Percentiles rank a stretch among this genome's conserved stretches.
These are phyloP conservation scores for Stromatinia cepivora DNA, from an alignment of 2,329 filamentous ascomycete species.

Conservation along the genomic window DNA sequence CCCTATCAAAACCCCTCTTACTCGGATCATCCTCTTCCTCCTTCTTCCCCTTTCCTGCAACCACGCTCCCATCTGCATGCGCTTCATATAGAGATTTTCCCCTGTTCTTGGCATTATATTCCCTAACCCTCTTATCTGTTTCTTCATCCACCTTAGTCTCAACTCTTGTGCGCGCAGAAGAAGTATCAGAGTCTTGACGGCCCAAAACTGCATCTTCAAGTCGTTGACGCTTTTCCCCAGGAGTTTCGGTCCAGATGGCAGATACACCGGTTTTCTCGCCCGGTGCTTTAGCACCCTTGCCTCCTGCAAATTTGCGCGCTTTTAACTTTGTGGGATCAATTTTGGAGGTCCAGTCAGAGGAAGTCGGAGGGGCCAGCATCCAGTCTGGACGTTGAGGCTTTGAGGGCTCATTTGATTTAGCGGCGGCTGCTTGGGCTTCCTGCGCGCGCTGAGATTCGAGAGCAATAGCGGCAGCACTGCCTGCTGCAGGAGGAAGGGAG, in stretches of 20 bases:
- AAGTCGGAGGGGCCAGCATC: slow-evolving; percentile 72
- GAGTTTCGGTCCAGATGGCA: slow-evolving; percentile 84
- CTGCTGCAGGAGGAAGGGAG: slow-evolving; percentile 52
- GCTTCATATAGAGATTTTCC: slow-evolving; percentile 59
- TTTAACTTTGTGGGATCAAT: slow-evolving; percentile 82
- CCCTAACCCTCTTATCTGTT: slow-evolving; percentile 52
- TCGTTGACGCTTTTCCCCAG: slow-evolving; percentile 79
- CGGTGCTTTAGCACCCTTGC: slow-evolving; percentile 54
- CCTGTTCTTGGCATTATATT: slow-evolving; percentile 58
- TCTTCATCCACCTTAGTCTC: slow-evolving; percentile 44
- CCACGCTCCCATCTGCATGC: slow-evolving; percentile 45
- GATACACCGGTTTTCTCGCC: slow-evolving; percentile 38
- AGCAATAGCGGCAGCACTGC: slow-evolving; percentile 31
- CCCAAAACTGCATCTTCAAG: slow-evolving; percentile 82
- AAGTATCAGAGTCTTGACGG: slow-evolving; percentile 45
- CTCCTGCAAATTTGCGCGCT: slow-evolving; percentile 78
- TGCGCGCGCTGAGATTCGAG: slow-evolving; percentile 7
- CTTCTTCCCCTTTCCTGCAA: slow-evolving; percentile 30
- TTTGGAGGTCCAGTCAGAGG: slow-evolving; percentile 55
- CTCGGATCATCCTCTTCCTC: slow-evolving; percentile 84
- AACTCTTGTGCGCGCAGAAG: slow-evolving; percentile 27
- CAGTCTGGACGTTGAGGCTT: slow-evolving; percentile 75
- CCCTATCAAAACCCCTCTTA: slow-evolving; percentile 80
- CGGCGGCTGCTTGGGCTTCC: slow-evolving; percentile 16
- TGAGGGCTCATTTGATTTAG: slow-evolving; percentile 36